Conservation (phyloP, 352 stramenopile species). For the Plasmopara halstedii region DNA sequence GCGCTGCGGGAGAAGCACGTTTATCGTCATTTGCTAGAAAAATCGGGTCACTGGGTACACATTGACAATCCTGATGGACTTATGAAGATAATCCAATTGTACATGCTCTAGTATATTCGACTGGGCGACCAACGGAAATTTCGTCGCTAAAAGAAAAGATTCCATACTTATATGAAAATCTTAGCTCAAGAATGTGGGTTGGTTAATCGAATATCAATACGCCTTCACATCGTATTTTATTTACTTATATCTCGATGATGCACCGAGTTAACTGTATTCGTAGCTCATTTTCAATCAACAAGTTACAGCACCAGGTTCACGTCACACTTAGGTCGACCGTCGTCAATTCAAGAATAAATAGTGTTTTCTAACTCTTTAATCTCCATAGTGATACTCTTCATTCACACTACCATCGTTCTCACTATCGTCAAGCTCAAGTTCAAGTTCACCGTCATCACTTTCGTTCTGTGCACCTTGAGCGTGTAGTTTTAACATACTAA, state of each 20-base stretch:
- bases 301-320: too few species aligned
- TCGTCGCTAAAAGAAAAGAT: neutral
- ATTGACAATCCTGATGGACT: conserved; percentile 74
- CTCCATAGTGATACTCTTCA: conserved; percentile 16
- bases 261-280: too few species aligned
- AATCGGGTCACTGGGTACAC: conserved; percentile 81
- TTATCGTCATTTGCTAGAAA: conserved; percentile 57
- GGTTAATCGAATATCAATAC: too few species aligned
- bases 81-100: conserved; percentile 56
- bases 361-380: neutral
- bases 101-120: conserved; percentile 18
- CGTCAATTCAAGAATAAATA: neutral
- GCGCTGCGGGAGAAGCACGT: conserved; percentile 37
- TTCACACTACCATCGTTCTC: conserved; percentile 22
- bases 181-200: too few species aligned
- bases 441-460: conserved; percentile 18
- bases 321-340: too few species aligned
- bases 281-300: too few species aligned
- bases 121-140: conserved; percentile 1
- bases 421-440: conserved; percentile 9
- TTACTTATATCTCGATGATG: too few species aligned
- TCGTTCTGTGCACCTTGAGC: conserved; percentile 26
- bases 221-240: too few species aligned
- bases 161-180: too few species aligned
- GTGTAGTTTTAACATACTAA: conserved; percentile 57